Conservation (phyloP, 2,329 filamentous ascomycete species). For the Pseudogymnoascus pannorum region DNA sequence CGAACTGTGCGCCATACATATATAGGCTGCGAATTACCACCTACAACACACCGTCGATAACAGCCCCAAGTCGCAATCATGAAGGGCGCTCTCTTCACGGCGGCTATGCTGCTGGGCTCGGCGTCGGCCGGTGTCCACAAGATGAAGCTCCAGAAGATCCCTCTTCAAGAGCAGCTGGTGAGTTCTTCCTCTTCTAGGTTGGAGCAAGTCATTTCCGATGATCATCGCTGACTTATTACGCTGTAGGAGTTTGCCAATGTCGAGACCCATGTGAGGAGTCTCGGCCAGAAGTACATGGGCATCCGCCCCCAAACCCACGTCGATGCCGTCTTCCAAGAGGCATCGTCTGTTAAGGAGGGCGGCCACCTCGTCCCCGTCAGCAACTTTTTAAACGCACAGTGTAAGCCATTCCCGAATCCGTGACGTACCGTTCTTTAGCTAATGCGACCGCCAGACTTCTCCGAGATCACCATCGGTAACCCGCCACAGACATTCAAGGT, state of each 20-base stretch:
- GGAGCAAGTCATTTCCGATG: slow-evolving; percentile 8
- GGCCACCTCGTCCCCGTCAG: slow-evolving; percentile 78
- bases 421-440: slow-evolving; percentile 10
- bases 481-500: slow-evolving; percentile 97
- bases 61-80: slow-evolving; percentile 43
- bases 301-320: slow-evolving; percentile 60
- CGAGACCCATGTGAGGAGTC: slow-evolving; percentile 69
- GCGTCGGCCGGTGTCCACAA: slow-evolving; percentile 84
- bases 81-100: slow-evolving; percentile 78
- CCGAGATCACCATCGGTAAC: slow-evolving; percentile 86
- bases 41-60: background rate
- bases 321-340: slow-evolving; percentile 72
- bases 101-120: slow-evolving; percentile 73
- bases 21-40: background rate
- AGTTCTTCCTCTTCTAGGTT: slow-evolving; percentile 31
- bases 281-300: slow-evolving; percentile 96
- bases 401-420: slow-evolving; percentile 47
- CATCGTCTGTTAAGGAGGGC: slow-evolving; percentile 54
- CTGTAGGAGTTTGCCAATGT: slow-evolving; percentile 67
- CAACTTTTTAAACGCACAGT: slow-evolving; percentile 99
- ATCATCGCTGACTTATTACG: slow-evolving; percentile 20
- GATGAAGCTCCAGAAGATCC: slow-evolving; percentile 96
- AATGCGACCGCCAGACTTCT: slow-evolving; percentile 72
- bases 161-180: slow-evolving; percentile 87
- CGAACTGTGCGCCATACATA: background rate